phyloP scores from a whole-genome alignment of 371 early-diverging fungal species.

The Capniomyces stellatus region DNA sequence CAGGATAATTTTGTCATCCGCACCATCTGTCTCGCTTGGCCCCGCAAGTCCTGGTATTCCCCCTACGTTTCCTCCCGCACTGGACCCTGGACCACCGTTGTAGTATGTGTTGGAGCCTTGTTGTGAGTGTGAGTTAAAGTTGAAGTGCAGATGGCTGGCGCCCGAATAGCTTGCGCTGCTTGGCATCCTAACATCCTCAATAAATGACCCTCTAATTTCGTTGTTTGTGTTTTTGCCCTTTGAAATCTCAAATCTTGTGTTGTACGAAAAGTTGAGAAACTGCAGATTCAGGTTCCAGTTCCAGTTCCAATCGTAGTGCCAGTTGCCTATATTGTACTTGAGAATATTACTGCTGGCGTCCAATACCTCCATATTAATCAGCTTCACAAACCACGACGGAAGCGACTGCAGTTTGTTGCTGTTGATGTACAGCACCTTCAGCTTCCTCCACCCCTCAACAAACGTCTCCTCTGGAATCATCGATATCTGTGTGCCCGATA shows the following conservation, averaged over 20 bases:
- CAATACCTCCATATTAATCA: conserved; percentile 47
- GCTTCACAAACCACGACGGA: conserved; percentile 80
- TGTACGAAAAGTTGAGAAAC: conserved; percentile 80
- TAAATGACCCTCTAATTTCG: conserved; percentile 12
- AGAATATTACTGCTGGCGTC: conserved; percentile 77
- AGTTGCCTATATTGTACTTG: conserved; percentile 84
- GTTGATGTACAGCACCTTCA: conserved; percentile 64
- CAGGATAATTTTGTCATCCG: background rate
- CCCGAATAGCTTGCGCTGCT: conserved; percentile 4
- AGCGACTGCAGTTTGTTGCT: conserved; percentile 77
- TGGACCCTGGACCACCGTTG: background rate
- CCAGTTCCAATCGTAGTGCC: conserved; percentile 96
- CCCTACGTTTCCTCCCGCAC: background rate
- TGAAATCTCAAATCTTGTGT: conserved; percentile 67
- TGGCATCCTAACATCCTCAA: conserved; percentile 18
- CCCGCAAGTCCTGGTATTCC: background rate
- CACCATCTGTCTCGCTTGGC: background rate
- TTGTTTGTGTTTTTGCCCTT: background rate
- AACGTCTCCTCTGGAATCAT: conserved; percentile 58
- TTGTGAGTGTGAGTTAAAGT: background rate
- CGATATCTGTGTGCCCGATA: conserved; percentile 71
- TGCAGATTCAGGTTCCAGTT: conserved; percentile 80
- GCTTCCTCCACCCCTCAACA: conserved; percentile 44
- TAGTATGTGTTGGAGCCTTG: background rate
- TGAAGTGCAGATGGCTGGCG: background rate